Base-by-base conservation (phyloP, 345 rosid species). In the Aquilaria sinensis region DNA sequence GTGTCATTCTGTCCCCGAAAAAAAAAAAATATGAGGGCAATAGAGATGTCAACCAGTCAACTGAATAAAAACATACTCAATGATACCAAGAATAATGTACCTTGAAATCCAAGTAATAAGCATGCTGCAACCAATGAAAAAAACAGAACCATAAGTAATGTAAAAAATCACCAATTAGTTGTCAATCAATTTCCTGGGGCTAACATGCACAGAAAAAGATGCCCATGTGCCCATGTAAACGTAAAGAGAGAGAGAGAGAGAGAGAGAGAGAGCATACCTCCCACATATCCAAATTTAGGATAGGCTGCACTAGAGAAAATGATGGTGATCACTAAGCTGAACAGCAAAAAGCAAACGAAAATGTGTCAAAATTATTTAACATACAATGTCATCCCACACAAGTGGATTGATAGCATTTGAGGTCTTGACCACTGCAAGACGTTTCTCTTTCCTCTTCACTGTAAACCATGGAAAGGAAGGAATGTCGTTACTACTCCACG, bases 61-160 rank as follows among this genome's bases (percentile, higher is more conserved):
- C 32, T 49, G 13, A 66, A 30, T 57, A 47, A 52, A 49, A 61
- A 4, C 43, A 37, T 5, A 3, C 8, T 9, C 7, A 9, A 0
- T 1, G n/a, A 32, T 46, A 53, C 61, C 47, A 31, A 49, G 2
- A 37, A 58, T 16, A 23, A 50, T 63, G 31, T 83, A 90, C 98
- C 96, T 85, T 93, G 76, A 83, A 83, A 78, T 93, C 98, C 60
- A 81, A 73, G 80, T 93, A 93, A 78, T 93, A 93, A 68, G 97
- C 80, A 72, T 93, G 98, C 98, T 93, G 91, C 80, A 78, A 73
- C 6, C 43, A 47, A 52, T 47, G 58, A 23, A 70, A 29, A 58
- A 2, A 53, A 31, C 67, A 56, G 49, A 59, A 4, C 12, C 16
- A 48, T 54, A 54, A 56, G 10, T 34, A 29, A 6, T 30, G 52